Base-by-base conservation (phyloP, 1,139 yeast species). In the Hemisphaericaspora lyxosophila region DNA sequence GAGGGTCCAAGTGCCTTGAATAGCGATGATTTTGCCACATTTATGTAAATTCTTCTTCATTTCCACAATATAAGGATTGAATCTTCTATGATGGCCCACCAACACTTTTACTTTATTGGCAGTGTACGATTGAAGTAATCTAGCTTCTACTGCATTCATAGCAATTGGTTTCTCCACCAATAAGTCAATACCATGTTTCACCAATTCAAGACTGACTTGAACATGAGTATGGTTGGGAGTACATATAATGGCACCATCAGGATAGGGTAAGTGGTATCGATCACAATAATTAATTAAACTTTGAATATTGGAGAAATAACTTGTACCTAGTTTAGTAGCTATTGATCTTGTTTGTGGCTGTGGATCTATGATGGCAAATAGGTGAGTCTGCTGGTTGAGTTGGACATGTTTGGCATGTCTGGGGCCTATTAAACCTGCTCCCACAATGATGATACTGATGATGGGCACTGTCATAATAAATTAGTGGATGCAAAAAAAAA, bases 141-240 rank as follows among this genome's bases (percentile, higher is more conserved):
- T 55, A 32, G 70, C 64, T 22, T 67, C 73, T 27, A 54, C 53
- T 2, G 70, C 61, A 9, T 53, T 51, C 3, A 72, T 60, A n/a
- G 70, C 64, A 39, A 70, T 54, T 1, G 75, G 75, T 39, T 70
- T 70, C 44, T 70, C 74, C 41, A 70, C 61, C 41, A 70, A 52
- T 23, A 70, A 48, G 41, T 70, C 60, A 25, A 70, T 60, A 0
- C 71, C 69, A 27, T 57, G 46, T 6, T 55, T 42, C 6, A 73
- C 72, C 44, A 70, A 57, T 37, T 59, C 54, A 22, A 60, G 50
- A 9, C 70, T 62, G 33, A 70, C 48, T 15, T 54, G 48, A 4
- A 67, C 58, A 47, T 68, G 74, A 1, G 73, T 64, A 38, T 65
- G 67, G 46, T 67, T 69, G 1, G 75, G 75, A 2, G 74, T 69